phyloP scores from a whole-genome alignment of 495 filamentous ascomycete genomes.

The Bryoglossum gracile region DNA sequence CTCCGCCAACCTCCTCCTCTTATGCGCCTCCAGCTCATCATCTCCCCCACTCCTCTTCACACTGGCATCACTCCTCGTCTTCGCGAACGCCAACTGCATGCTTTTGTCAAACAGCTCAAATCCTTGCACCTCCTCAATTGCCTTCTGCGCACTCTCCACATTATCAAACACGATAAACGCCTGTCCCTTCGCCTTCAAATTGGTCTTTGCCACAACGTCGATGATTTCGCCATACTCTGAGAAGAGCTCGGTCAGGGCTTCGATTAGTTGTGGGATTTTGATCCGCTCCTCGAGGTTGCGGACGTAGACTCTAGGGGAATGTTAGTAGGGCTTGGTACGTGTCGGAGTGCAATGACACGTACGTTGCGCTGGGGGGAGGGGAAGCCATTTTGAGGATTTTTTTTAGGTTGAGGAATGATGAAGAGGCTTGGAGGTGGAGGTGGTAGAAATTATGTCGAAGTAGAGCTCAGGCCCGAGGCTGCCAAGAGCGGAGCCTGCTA shows the following conservation, averaged over 20 bases:
- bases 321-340: constrained; percentile 34
- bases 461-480: no score
- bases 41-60: constrained; percentile 63
- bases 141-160: constrained; percentile 63
- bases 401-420: no score
- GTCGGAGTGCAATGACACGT: constrained; percentile 62
- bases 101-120: constrained; percentile 93
- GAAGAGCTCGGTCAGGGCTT: constrained; percentile 72
- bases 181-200: constrained; percentile 88
- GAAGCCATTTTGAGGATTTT: not conserved
- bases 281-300: constrained; percentile 91
- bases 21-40: constrained; percentile 83
- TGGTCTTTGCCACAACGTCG: constrained; percentile 88
- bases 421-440: not conserved
- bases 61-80: constrained; percentile 81
- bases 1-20: constrained; percentile 77
- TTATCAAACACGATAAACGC: constrained; percentile 92
- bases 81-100: constrained; percentile 81
- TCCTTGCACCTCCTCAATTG: constrained; percentile 84
- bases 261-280: constrained; percentile 71
- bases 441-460: not conserved
- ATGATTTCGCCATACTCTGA: constrained; percentile 83
- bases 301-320: constrained; percentile 53
- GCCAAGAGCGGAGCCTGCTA: no score
- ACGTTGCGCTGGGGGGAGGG: constrained; percentile 44